Evolutionary conservation across 352 stramenopile species (phyloP).

Genomic region (Globisporangium canariense): DNA sequence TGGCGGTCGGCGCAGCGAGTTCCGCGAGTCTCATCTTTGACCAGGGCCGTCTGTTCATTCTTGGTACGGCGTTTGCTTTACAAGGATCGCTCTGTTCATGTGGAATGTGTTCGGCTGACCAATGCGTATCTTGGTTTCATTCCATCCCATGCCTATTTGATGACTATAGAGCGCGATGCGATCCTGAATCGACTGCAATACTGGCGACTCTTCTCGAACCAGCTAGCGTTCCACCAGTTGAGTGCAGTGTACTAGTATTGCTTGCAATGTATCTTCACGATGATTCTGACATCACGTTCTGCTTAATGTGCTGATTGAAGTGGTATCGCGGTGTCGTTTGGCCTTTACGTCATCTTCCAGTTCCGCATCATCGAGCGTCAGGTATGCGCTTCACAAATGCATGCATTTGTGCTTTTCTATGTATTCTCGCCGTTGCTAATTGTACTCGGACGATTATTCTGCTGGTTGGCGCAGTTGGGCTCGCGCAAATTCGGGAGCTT

Average conservation of each 20-base stretch:
- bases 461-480: slow-evolving; percentile 44
- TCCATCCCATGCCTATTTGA: not conserved
- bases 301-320: slow-evolving; percentile 21
- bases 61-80: slow-evolving; percentile 25
- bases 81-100: too few species aligned
- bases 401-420: not conserved
- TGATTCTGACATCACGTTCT: not conserved
- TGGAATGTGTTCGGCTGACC: not conserved
- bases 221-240: slow-evolving; percentile 78
- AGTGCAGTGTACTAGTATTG: not conserved
- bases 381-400: slow-evolving; percentile 18
- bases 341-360: slow-evolving; percentile 84
- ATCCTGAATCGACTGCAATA: slow-evolving; percentile 55
- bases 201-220: slow-evolving; percentile 66
- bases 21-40: slow-evolving; percentile 64
- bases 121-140: not conserved
- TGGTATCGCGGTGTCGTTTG: slow-evolving; percentile 72
- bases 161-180: slow-evolving; percentile 44
- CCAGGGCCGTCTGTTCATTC: slow-evolving; percentile 44
- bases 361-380: slow-evolving; percentile 78
- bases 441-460: not conserved
- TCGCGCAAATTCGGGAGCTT: slow-evolving; percentile 85
- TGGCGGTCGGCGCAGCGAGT: slow-evolving; percentile 63
- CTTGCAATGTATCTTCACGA: not conserved
- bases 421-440: not conserved